Evolutionary conservation across 257 asterid genomes (phyloP).

Genomic region (Gardenia jasminoides): DNA sequence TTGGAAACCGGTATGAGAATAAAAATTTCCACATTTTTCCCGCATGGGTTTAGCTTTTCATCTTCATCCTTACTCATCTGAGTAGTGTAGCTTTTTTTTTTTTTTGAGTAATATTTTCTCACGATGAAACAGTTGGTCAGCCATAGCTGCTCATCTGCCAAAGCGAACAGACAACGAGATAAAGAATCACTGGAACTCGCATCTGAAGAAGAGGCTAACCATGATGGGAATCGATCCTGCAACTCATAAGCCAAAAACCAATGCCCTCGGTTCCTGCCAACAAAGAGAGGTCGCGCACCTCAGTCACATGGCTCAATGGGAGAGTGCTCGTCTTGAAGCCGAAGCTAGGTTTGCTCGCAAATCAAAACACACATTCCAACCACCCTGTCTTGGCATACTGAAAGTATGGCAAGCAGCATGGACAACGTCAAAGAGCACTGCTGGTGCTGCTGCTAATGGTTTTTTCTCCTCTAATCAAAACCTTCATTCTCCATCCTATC

Average conservation of each 20-base stretch:
- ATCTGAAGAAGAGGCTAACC: slow-evolving; percentile 27
- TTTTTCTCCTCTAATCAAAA: not conserved
- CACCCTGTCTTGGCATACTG: slow-evolving; percentile 27
- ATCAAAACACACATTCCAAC: slow-evolving; percentile 1
- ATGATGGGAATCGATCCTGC: slow-evolving; percentile 37
- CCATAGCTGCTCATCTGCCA: slow-evolving; percentile 23
- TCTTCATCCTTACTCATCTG: too few species aligned
- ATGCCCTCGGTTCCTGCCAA: not conserved
- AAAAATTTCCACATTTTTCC: not conserved
- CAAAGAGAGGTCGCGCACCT: slow-evolving; percentile 26
- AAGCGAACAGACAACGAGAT: slow-evolving; percentile 37
- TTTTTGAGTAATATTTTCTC: too few species aligned
- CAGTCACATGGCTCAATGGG: slow-evolving; percentile 46
- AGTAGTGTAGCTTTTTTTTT: too few species aligned
- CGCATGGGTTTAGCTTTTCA: not conserved
- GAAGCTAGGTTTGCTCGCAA: slow-evolving; percentile 27
- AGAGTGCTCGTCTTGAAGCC: slow-evolving; percentile 38
- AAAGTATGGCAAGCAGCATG: slow-evolving; percentile 22
- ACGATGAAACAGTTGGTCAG: slow-evolving; percentile 27
- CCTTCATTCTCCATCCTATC: slow-evolving; percentile 13
- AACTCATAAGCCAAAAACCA: slow-evolving; percentile 29
- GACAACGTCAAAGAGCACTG: not conserved
- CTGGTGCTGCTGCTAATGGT: not conserved
- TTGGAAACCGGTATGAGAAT: slow-evolving; percentile 14
- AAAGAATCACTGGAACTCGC: slow-evolving; percentile 34